These are phyloP conservation scores for Alternaria sp. DNA, from an alignment of 2,329 filamentous ascomycete genomes.

Conservation along the genomic window DNA sequence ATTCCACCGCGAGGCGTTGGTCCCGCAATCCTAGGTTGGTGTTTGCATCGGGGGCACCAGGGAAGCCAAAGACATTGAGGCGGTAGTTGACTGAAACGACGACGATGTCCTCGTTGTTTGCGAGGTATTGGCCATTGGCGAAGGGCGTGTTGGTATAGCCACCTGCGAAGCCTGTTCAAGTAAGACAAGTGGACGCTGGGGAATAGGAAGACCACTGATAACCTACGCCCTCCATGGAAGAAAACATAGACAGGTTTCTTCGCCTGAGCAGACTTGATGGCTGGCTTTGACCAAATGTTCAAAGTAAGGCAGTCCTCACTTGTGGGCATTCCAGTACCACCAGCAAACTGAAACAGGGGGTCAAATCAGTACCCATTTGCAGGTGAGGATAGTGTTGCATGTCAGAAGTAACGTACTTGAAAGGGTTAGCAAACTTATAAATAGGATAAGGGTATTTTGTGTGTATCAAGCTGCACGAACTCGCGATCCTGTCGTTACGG, in stretches of 20 bases:
- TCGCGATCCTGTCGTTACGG: background rate
- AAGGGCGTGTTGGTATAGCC: slow-evolving; percentile 47
- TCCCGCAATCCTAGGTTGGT: slow-evolving; percentile 61
- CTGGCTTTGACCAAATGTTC: slow-evolving; percentile 41
- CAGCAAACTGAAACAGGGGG: slow-evolving; percentile 16
- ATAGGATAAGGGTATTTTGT: background rate
- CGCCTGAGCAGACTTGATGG: slow-evolving; percentile 16
- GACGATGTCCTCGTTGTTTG: slow-evolving; percentile 48
- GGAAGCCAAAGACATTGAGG: slow-evolving; percentile 47
- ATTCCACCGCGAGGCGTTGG: slow-evolving; percentile 60
- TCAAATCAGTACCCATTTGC: background rate
- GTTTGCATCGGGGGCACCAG: slow-evolving; percentile 32
- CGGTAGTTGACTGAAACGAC: slow-evolving; percentile 52
- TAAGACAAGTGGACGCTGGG: background rate
- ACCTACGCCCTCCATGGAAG: slow-evolving; percentile 51
- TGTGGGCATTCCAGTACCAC: slow-evolving; percentile 19
- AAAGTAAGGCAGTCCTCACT: slow-evolving; percentile 42
- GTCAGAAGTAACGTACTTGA: background rate
- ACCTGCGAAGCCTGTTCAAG: slow-evolving; percentile 38
- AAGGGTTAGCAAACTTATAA: background rate
- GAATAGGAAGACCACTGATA: background rate
- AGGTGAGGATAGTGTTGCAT: background rate
- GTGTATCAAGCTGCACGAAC: background rate
- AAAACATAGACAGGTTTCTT: slow-evolving; percentile 50
- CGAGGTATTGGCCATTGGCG: slow-evolving; percentile 47